Evolutionary conservation across 257 asterid species (phyloP).

Genomic region (Datura wrightii): DNA sequence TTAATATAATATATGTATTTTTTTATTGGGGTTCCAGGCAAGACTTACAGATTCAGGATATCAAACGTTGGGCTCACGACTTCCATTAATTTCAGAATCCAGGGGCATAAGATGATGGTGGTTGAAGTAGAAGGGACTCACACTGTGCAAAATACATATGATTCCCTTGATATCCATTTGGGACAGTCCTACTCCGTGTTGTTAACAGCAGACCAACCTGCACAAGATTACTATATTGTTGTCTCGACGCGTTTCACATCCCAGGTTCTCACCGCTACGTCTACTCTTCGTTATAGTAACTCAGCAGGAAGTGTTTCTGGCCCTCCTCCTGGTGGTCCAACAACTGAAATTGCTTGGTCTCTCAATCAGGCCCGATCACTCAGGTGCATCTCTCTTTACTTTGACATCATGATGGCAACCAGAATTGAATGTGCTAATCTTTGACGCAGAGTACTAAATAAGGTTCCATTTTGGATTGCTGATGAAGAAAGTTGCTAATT

Average conservation of each 20-base stretch:
- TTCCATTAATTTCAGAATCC: slow-evolving; percentile 47
- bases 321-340: slow-evolving; percentile 46
- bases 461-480: not conserved
- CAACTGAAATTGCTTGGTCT: slow-evolving; percentile 45
- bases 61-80: slow-evolving; percentile 42
- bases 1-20: not conserved
- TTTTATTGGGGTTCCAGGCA: slow-evolving; percentile 33
- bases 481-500: slow-evolving; percentile 5
- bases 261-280: slow-evolving; percentile 37
- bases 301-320: slow-evolving; percentile 42
- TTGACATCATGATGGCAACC: not conserved
- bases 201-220: slow-evolving; percentile 46
- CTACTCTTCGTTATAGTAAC: slow-evolving; percentile 43
- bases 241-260: slow-evolving; percentile 45
- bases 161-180: slow-evolving; percentile 45
- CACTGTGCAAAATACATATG: slow-evolving; percentile 42
- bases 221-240: slow-evolving; percentile 40
- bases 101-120: slow-evolving; percentile 44
- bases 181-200: slow-evolving; percentile 47
- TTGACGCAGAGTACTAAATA: not conserved
- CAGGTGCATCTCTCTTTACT: slow-evolving; percentile 31
- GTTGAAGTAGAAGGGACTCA: slow-evolving; percentile 49
- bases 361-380: slow-evolving; percentile 44
- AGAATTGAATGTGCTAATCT: not conserved
- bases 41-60: slow-evolving; percentile 47